Base-by-base conservation (phyloP, 164 flowering plant genomes). In the Paratinospora sagittata region DNA sequence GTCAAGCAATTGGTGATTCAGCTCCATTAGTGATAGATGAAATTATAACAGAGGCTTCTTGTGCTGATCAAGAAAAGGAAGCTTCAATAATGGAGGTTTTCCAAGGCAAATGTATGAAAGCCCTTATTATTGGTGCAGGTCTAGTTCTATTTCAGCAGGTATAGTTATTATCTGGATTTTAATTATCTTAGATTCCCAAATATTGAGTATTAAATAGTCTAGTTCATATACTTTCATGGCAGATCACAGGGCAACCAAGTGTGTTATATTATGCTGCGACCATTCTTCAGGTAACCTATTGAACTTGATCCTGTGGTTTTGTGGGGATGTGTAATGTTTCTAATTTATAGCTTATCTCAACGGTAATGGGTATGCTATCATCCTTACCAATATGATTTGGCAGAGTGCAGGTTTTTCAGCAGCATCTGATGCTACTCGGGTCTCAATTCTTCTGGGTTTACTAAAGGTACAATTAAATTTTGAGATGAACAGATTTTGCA, bases 191-290 rank as follows among this genome's bases (percentile, higher is more conserved):
- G 9, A 26, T 52, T 58, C 63, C 39, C 7, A 43, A 12, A 5
- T 61, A 58, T 36, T 26, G 27, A 17, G 23, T 66, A 13, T 61
- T 52, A 39, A 6, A 24, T 62, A 27, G 43, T 33, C 16, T 7
- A 24, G 10, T 41, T 37, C 64, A 36, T 61, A 23, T 14, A 57
- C 26, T 75, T 73, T 5, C 39, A 21, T 87, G 80, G 73, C 87
- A 95, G 99, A 88, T 96, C 75, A 96, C 99, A 23, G 99, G 99
- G 74, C 99, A 96, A 76, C 99, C 98, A 60, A 96, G 99, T 84
- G 98, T 96, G 23, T 81, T 96, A 21, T 96, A 96, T 75, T 96
- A 96, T 86, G 99, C 99, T 67, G 90, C 92, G 72, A 78, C 96
- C 30, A 93, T 96, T 78, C 84, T 96, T 72, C 85, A 96, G 97